phyloP scores from a whole-genome alignment of 495 filamentous ascomycete species.

The Penicillium angulare region DNA sequence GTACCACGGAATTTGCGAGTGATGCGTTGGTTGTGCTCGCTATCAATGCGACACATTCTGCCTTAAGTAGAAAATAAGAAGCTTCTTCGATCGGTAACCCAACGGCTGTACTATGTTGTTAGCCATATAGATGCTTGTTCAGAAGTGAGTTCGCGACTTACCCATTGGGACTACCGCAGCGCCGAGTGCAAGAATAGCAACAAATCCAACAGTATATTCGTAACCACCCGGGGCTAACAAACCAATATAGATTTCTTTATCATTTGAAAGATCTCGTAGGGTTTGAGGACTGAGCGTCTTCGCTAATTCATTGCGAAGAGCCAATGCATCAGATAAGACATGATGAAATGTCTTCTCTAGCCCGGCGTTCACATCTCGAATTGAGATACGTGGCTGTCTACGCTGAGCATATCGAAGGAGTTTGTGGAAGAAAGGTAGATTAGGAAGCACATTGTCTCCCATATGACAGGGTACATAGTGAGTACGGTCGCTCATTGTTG shows the following conservation, averaged over 20 bases:
- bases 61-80: constrained; percentile 39
- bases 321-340: constrained; percentile 20
- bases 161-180: constrained; percentile 39
- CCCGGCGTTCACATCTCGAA: constrained; percentile 27
- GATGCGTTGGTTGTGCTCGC: constrained; percentile 12
- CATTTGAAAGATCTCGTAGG: constrained; percentile 21
- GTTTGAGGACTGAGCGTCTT: constrained; percentile 6
- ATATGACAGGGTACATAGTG: constrained; percentile 24
- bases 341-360: constrained; percentile 29
- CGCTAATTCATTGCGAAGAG: constrained; percentile 18
- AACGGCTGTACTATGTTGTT: constrained; percentile 11
- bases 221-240: constrained; percentile 47
- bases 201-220: constrained; percentile 46
- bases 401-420: constrained; percentile 27
- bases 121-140: not conserved
- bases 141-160: constrained; percentile 6
- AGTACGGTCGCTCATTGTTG: constrained; percentile 23
- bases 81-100: constrained; percentile 41
- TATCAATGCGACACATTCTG: constrained; percentile 23
- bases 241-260: constrained; percentile 46
- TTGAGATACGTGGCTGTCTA: constrained; percentile 16
- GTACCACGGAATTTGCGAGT: constrained; percentile 16
- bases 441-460: constrained; percentile 19
- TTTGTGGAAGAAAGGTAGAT: constrained; percentile 29
- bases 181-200: constrained; percentile 43